Conservation (phyloP, 225 moss, liverwort and hornwort species). For the Pseudisothecium myosuroides region DNA sequence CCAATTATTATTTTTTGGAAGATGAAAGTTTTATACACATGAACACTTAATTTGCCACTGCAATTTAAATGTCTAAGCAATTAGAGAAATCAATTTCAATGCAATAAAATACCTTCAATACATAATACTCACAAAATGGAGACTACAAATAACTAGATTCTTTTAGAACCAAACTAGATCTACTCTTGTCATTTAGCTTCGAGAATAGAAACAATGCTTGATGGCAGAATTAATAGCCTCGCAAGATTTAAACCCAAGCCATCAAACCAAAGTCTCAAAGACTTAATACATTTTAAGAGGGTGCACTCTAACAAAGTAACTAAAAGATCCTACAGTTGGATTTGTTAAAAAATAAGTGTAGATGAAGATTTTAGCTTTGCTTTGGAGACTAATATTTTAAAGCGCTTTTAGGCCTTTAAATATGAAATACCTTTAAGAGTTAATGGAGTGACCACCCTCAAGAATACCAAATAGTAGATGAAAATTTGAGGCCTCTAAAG, state of each 20-base stretch:
- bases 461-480: too few species aligned
- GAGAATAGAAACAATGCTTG: background rate
- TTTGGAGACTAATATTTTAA: background rate
- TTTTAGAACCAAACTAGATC: background rate
- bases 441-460: background rate
- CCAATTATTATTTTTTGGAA: background rate
- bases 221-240: background rate
- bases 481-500: too few species aligned
- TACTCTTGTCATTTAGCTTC: background rate
- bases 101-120: background rate
- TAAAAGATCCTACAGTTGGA: too few species aligned
- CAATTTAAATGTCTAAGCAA: background rate
- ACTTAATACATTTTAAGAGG: background rate
- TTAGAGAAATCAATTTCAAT: background rate
- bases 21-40: background rate
- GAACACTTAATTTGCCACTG: too few species aligned
- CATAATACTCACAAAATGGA: background rate
- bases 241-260: rapidly evolving
- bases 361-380: background rate
- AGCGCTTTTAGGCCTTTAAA: background rate
- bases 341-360: background rate
- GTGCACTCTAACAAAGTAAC: background rate
- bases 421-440: background rate
- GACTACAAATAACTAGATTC: background rate
- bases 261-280: too few species aligned